Base-by-base conservation (phyloP, 2,329 filamentous ascomycete genomes). In the Aspergillus vadensis region DNA sequence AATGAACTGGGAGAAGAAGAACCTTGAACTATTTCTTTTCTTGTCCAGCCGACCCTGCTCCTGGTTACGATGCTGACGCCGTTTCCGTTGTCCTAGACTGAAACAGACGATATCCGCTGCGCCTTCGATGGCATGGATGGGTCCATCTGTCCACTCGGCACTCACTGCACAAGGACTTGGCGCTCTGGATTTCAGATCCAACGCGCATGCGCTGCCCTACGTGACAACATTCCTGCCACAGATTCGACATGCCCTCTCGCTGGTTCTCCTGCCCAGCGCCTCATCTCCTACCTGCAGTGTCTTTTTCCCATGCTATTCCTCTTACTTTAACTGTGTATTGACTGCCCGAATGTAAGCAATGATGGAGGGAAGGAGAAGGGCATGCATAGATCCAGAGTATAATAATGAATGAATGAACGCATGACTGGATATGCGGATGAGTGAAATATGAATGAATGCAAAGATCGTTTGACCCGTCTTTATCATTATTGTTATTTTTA, bases 201-300 rank as follows among this genome's bases (percentile, higher is more conserved):
- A 61, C 62, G 57, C 59, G 63, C 63, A 62, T 57, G 60, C 61
- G 64, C 63, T 66, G 63, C 57, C 63, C 64, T 66, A 65, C 63
- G 64, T 66, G 63, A 66, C 64, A 65, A 66, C 63, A 66, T 66
- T 66, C 64, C 64, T 63, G 63, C 64, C 64, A 60, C 60, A 55
- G 55, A 60, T 49, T 62, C 43, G 62, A 58, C 54, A 62, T 63
- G 49, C 52, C 49, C 49, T 51, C 51, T 50, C 12, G 32, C 32
- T 43, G 47, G 12, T 57, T 23, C 36, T 39, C 30, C 47, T 32
- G 47, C 25, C 25, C 25, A 32, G 12, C 25, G 12, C 25, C 47
- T 27, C 47, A 17, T 30, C 23, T 27, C 23, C 47, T 27, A 8
- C 25, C 47, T 50, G 47, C 47, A n/a, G 47, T 49, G 15, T 32